Conservation (phyloP, 2,329 filamentous ascomycete species). For the Ceratocystis albifundus region DNA sequence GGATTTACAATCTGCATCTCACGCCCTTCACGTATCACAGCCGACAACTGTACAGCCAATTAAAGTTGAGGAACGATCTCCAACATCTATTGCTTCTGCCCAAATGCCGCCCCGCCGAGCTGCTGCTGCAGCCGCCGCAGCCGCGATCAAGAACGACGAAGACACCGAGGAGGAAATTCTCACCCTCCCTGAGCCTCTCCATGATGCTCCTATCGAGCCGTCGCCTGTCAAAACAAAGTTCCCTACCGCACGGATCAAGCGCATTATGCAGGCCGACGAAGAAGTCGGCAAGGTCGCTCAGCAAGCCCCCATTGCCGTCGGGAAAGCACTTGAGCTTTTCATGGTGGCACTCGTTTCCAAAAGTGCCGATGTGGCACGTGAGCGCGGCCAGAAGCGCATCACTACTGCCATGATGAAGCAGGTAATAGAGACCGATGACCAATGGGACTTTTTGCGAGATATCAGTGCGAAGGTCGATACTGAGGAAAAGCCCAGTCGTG, state of each 20-base stretch:
- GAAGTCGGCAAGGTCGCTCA: conserved; percentile 97
- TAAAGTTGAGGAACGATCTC: conserved; percentile 20
- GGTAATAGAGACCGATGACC: conserved; percentile 75
- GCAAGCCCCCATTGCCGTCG: conserved; percentile 89
- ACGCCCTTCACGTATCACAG: not conserved
- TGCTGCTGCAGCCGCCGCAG: conserved; percentile 26
- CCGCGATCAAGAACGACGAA: conserved; percentile 23
- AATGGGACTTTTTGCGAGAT: conserved; percentile 87
- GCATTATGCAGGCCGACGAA: conserved; percentile 98
- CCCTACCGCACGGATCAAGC: conserved; percentile 91
- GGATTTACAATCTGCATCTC: not conserved
- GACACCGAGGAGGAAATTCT: conserved; percentile 35
- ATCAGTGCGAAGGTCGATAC: conserved; percentile 72
- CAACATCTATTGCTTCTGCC: conserved; percentile 17
- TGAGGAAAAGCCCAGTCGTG: conserved; percentile 41
- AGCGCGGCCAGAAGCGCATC: conserved; percentile 78
- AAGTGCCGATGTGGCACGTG: conserved; percentile 70
- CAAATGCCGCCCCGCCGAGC: conserved; percentile 32
- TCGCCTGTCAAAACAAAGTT: conserved; percentile 89
- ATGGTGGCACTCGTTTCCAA: conserved; percentile 91
- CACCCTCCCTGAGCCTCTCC: conserved; percentile 22
- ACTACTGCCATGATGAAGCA: conserved; percentile 85
- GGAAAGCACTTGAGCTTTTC: conserved; percentile 91
- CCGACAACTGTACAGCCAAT: not conserved
- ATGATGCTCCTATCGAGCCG: conserved; percentile 38